These are phyloP conservation scores for Phaeosphaeriaceae sp. DNA, from an alignment of 2,329 filamentous ascomycete genomes.

Conservation along the genomic window DNA sequence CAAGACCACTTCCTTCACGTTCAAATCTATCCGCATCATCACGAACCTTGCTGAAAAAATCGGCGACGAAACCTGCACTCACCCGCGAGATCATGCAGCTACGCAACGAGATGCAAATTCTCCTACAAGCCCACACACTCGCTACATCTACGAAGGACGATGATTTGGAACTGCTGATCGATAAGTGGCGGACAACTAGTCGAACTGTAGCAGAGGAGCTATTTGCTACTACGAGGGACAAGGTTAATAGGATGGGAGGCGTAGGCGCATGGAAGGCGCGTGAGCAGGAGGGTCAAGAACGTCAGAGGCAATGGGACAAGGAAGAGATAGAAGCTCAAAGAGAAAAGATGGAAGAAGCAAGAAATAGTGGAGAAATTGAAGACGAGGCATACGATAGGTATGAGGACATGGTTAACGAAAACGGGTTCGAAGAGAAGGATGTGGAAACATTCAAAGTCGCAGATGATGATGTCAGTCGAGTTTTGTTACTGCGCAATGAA, in stretches of 20 bases:
- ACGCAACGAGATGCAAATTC: slow-evolving; percentile 48
- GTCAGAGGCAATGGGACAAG: slow-evolving; percentile 47
- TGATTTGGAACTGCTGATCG: slow-evolving; percentile 63
- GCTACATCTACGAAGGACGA: slow-evolving; percentile 52
- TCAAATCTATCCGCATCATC: slow-evolving; percentile 17
- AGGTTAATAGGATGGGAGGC: slow-evolving; percentile 68
- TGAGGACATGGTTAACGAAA: slow-evolving; percentile 43
- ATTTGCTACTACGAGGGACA: slow-evolving; percentile 65
- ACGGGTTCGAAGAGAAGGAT: slow-evolving; percentile 52
- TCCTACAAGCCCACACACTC: slow-evolving; percentile 50
- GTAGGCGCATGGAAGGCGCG: slow-evolving; percentile 60
- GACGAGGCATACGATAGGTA: slow-evolving; percentile 57
- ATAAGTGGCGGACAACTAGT: slow-evolving; percentile 67
- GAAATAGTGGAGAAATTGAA: slow-evolving; percentile 46
- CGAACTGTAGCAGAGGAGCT: slow-evolving; percentile 71
- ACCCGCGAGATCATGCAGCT: slow-evolving; percentile 41
- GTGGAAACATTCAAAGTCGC: slow-evolving; percentile 42
- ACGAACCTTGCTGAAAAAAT: slow-evolving; percentile 17
- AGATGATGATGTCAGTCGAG: slow-evolving; percentile 48
- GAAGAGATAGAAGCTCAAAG: slow-evolving; percentile 46
- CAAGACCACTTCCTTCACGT: slow-evolving; percentile 22
- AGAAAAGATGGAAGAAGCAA: slow-evolving; percentile 54
- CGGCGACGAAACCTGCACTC: slow-evolving; percentile 30
- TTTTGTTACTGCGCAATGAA: slow-evolving; percentile 33
- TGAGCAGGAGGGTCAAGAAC: slow-evolving; percentile 42